Evolutionary conservation across 108 stramenopile species (phyloP).

Genomic region (Cyclotella cryptica): DNA sequence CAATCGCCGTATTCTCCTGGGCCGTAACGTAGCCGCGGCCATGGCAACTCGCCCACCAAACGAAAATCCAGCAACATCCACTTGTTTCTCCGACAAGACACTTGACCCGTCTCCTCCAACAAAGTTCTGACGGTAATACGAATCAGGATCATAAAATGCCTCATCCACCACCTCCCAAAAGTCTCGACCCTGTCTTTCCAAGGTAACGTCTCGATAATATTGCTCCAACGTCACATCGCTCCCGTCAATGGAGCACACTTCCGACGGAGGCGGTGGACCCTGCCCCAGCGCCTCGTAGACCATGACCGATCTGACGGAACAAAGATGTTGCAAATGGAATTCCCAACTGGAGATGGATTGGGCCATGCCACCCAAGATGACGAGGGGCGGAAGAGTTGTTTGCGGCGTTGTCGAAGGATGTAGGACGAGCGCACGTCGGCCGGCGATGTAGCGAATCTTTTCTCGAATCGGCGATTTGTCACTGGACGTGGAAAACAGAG

Average conservation of each 20-base stretch:
- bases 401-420: conserved; percentile 4
- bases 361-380: conserved; percentile 66
- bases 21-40: conserved; percentile 55
- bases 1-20: conserved; percentile 50
- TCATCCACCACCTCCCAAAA: conserved; percentile 50
- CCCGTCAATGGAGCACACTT: conserved; percentile 18
- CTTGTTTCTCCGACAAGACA: not conserved
- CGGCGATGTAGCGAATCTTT: conserved; percentile 29
- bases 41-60: conserved; percentile 72
- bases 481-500: not conserved
- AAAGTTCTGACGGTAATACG: conserved; percentile 21
- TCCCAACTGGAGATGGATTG: conserved; percentile 70
- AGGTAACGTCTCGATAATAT: conserved; percentile 50
- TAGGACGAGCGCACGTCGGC: conserved; percentile 21
- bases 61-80: conserved; percentile 71
- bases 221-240: conserved; percentile 24
- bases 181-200: conserved; percentile 50
- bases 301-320: conserved; percentile 48
- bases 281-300: conserved; percentile 68
- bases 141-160: conserved; percentile 37
- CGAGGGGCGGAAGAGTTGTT: conserved; percentile 48
- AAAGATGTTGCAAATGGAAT: conserved; percentile 51
- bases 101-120: not conserved
- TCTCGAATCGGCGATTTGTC: not conserved
- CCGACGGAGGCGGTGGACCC: conserved; percentile 44